Base-by-base conservation (phyloP, 2,329 filamentous ascomycete species). In the Penicillium sp. region DNA sequence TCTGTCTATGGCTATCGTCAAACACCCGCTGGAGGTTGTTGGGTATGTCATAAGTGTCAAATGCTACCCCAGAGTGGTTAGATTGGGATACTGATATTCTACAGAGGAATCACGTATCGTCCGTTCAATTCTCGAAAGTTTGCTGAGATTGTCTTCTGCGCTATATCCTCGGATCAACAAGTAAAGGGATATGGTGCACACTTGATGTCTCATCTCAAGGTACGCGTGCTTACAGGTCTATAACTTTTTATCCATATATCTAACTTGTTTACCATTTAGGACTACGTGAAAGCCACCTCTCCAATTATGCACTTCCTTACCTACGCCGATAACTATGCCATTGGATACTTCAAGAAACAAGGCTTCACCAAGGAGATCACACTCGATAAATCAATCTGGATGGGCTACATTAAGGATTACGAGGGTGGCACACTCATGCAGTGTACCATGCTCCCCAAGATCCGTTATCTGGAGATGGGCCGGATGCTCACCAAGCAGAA, bases 351-450 rank as follows among this genome's bases (percentile, higher is more conserved):
- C 77, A 96, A 97, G 76, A 99, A 99, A 74, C 94, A 99, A 73
- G 94, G 94, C 0, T 99, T 99, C 71, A 97, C 94, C 1, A 99
- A 99, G 74, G 93, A 99, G 68, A 97, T 99, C 63, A 96, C 93
- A 0, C 85, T 99, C 0, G 90, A 94, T 58, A 89, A 88, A 68
- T 87, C 88, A 2, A 88, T 91, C 4, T 99, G 94, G 94, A 97
- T 97, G 94, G 94, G 94, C 3, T 99, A 97, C 70, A 99, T 99
- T 80, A 99, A 99, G 73, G 94, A 99, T 73, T 99, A 99, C 74
- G 94, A 99, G 77, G 94, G 94, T 57, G 94, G 94, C 58, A 99
- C 94, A 0, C 96, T 99, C 61, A 99, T 99, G 94, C 94, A 99
- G 78, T 99, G 94, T 71, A 91, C 89, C 52, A 97, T 99, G 94